Base-by-base conservation (phyloP, 1,284 basidiomycete species). In the Ceratobasidium sp. region DNA sequence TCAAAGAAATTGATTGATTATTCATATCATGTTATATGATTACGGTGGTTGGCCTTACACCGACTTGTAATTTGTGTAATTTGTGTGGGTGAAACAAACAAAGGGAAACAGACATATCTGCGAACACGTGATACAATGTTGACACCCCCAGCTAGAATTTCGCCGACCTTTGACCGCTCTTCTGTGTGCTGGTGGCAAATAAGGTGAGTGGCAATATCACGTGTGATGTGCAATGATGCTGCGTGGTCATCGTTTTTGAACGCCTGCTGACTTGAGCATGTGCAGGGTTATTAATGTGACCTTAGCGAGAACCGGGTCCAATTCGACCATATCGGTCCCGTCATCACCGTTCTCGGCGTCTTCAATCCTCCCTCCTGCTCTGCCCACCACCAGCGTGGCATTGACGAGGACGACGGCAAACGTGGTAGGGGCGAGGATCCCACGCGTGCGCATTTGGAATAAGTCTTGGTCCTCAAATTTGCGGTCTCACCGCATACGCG, bases 151-250 rank as follows among this genome's bases (percentile, higher is more conserved):
- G 11, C 35, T 38, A 5, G 35, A 11, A 38, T 38, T 11, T 38
- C 11, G 35, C 35, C 35, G 35, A 38, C 35, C 11, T 38, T 38
- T 38, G 35, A 38, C 35, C 35, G 35, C 35, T n/a, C n/a, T n/a
- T n/a, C n/a, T n/a, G n/a, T n/a, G n/a, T n/a, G n/a, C n/a, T n/a
- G n/a, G n/a, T n/a, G n/a, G n/a, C n/a, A 26, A 26, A 8, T 50
- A 26, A 50, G 7, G 47, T 11, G 2, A 38, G 21, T 44, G 38
- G 23, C 18, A 62, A 49, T 46, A 46, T 43, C 28, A 46, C 59
- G 59, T 26, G 59, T 62, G 44, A 62, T 18, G 43, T 47, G 44
- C 13, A 30, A 70, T 70, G 67, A 70, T 54, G 55, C 67, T 58
- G 3, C 9, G 28, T 62, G 59, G 44, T 43, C 59, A 62, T 16